phyloP scores from a whole-genome alignment of 2,329 filamentous ascomycete genomes.

The Phoma sp. region DNA sequence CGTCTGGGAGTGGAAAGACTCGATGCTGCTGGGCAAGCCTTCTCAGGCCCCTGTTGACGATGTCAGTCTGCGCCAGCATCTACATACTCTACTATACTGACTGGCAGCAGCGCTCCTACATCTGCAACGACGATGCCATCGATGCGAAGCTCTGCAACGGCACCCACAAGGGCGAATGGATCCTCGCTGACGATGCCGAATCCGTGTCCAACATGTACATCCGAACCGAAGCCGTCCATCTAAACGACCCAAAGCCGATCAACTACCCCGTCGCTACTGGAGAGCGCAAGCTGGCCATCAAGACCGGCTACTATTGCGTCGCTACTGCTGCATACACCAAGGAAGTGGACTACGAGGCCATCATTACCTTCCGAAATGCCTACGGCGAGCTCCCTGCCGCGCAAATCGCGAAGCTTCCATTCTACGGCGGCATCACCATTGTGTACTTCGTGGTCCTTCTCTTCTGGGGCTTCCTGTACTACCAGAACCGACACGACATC shows the following conservation, averaged over 20 bases:
- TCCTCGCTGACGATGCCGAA: slow-evolving; percentile 77
- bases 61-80: slow-evolving; percentile 22
- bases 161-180: slow-evolving; percentile 82
- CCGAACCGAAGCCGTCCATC: slow-evolving; percentile 78
- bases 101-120: slow-evolving; percentile 62
- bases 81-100: slow-evolving; percentile 24
- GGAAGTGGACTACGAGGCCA: slow-evolving; percentile 72
- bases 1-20: slow-evolving; percentile 94
- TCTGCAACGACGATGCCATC: slow-evolving; percentile 78
- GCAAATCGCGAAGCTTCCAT: slow-evolving; percentile 95
- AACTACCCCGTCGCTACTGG: slow-evolving; percentile 74
- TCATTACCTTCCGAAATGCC: slow-evolving; percentile 92
- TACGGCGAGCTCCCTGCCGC: slow-evolving; percentile 95
- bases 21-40: slow-evolving; percentile 74
- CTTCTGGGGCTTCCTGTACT: slow-evolving; percentile 95
- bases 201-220: slow-evolving; percentile 74
- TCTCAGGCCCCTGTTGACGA: slow-evolving; percentile 37
- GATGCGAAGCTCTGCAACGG: slow-evolving; percentile 73
- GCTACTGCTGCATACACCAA: slow-evolving; percentile 74
- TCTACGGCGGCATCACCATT: slow-evolving; percentile 93
- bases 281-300: slow-evolving; percentile 49
- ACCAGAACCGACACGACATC: slow-evolving; percentile 92
- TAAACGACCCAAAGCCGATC: slow-evolving; percentile 75
- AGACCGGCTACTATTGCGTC: slow-evolving; percentile 96
- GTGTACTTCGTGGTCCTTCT: slow-evolving; percentile 86